phyloP scores from a whole-genome alignment of 2,329 filamentous ascomycete species.

The Aplosporella prunicola region DNA sequence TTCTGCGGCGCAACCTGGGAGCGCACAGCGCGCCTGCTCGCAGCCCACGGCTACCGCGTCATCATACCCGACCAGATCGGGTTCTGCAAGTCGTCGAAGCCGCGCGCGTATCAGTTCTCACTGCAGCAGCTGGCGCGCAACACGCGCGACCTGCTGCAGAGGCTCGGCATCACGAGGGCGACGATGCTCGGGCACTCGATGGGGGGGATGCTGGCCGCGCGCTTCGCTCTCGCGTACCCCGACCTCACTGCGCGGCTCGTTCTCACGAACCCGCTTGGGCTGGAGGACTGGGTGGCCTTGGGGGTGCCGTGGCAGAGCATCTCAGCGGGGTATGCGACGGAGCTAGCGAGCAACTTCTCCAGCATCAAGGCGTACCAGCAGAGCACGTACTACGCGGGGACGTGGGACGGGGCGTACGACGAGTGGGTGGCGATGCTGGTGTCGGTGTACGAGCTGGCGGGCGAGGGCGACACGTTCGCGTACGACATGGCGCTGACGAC shows the following conservation, averaged over 20 bases:
- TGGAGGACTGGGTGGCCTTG: constrained; percentile 43
- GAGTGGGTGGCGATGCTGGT: constrained; percentile 48
- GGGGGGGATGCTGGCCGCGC: constrained; percentile 45
- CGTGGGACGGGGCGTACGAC: constrained; percentile 43
- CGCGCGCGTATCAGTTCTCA: constrained; percentile 42
- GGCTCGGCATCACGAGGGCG: constrained; percentile 35
- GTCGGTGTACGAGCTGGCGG: constrained; percentile 40
- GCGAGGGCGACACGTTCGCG: constrained; percentile 34
- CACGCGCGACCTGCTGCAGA: constrained; percentile 39
- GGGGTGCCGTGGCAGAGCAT: constrained; percentile 20
- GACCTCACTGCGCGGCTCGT: constrained; percentile 34
- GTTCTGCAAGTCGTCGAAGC: constrained; percentile 50
- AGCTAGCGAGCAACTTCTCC: constrained; percentile 18
- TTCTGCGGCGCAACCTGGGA: constrained; percentile 48
- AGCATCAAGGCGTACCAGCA: constrained; percentile 22
- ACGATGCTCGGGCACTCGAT: constrained; percentile 47
- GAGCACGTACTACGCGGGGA: constrained; percentile 22
- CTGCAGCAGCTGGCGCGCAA: constrained; percentile 44
- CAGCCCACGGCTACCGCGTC: constrained; percentile 40
- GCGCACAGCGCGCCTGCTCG: constrained; percentile 36
- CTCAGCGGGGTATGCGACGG: constrained; percentile 15
- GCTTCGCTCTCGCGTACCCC: constrained; percentile 45
- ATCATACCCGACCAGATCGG: constrained; percentile 47
- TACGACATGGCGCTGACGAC: constrained; percentile 42
- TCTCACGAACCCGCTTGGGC: constrained; percentile 44